A percentile compares a stretch with the other conserved stretches of the same genome.
Conservation (phyloP, 2,329 filamentous ascomycete species). For the Aspergillus uvarum region DNA sequence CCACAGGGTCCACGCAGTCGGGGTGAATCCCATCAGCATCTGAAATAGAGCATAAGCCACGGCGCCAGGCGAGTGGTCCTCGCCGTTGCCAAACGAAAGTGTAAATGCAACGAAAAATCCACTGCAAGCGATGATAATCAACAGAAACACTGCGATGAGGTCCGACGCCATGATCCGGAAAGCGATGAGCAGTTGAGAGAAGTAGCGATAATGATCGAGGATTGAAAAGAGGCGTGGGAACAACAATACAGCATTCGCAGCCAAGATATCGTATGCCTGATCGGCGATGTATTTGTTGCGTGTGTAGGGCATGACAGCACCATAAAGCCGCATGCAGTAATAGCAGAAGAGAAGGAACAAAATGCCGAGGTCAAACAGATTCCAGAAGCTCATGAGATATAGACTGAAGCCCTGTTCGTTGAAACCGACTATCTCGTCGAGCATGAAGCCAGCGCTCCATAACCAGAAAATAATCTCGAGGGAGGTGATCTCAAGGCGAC, state of each 20-base stretch:
- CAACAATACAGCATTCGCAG: conserved; percentile 83
- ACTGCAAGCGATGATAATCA: conserved; percentile 85
- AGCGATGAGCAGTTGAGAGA: conserved; percentile 89
- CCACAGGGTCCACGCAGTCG: conserved; percentile 90
- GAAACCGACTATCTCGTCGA: conserved; percentile 93
- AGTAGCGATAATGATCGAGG: conserved; percentile 92
- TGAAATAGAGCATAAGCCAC: conserved; percentile 93
- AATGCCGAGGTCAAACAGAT: conserved; percentile 90
- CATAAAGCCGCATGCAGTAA: conserved; percentile 85
- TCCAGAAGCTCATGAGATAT: conserved; percentile 98
- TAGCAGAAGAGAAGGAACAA: conserved; percentile 81
- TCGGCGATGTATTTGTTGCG: conserved; percentile 68
- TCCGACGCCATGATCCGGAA: conserved; percentile 94
- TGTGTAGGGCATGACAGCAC: conserved; percentile 76
- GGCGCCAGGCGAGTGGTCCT: conserved; percentile 63
- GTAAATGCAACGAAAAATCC: conserved; percentile 96
- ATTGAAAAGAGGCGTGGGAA: conserved; percentile 90
- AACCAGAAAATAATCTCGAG: conserved; percentile 94
- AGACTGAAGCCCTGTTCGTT: conserved; percentile 95
- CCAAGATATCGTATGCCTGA: conserved; percentile 91
- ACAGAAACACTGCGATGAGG: conserved; percentile 75
- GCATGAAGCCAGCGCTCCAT: conserved; percentile 96
- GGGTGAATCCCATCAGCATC: conserved; percentile 92
- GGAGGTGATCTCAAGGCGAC: conserved; percentile 76
- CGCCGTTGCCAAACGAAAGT: conserved; percentile 66